phyloP scores from a whole-genome alignment of 305 asterid genomes.

The Fraxinus angustifolia region DNA sequence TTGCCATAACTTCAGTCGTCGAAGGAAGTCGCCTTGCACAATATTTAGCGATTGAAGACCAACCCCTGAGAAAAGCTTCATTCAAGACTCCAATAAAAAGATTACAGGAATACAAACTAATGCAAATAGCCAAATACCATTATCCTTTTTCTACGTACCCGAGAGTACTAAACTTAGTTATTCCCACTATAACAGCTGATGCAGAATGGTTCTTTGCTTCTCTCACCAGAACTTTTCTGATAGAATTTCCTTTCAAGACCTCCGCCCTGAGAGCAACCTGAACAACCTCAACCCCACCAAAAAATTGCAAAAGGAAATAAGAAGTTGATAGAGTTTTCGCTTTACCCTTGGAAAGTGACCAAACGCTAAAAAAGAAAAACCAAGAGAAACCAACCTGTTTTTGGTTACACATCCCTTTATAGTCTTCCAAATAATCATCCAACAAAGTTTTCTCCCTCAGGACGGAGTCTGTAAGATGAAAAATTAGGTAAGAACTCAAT shows the following conservation, averaged over 20 bases:
- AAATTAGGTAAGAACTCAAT: neutral
- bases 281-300: neutral
- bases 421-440: constrained; percentile 41
- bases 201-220: constrained; percentile 63
- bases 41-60: constrained; percentile 75
- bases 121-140: neutral
- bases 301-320: neutral
- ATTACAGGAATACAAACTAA: neutral
- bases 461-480: constrained; percentile 30
- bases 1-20: constrained; percentile 26
- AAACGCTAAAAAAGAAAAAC: neutral
- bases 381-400: constrained; percentile 32
- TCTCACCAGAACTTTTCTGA: constrained; percentile 61
- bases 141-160: constrained; percentile 40
- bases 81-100: constrained; percentile 19
- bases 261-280: constrained; percentile 11
- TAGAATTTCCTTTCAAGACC: constrained; percentile 56
- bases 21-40: constrained; percentile 64
- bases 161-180: constrained; percentile 45
- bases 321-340: neutral
- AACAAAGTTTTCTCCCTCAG: constrained; percentile 29
- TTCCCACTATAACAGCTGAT: constrained; percentile 70
- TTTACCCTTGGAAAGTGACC: neutral
- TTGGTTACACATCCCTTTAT: constrained; percentile 30
- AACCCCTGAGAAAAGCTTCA: constrained; percentile 35